phyloP scores from a whole-genome alignment of 257 asterid genomes.

The Salvia rosmarinus region DNA sequence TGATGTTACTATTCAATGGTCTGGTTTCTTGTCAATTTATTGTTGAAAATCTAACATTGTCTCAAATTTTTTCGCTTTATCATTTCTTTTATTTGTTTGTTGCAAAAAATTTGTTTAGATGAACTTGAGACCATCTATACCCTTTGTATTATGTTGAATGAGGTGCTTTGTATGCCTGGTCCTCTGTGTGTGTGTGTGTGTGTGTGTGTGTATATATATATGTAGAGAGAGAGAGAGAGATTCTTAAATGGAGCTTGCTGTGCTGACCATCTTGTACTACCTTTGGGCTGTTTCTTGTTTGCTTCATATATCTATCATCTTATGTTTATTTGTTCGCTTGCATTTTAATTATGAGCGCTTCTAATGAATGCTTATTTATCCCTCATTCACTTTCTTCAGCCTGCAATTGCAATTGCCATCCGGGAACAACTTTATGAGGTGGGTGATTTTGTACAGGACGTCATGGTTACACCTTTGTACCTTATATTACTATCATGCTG shows the following conservation, averaged over 20 bases:
- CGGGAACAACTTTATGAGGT: conserved; percentile 98
- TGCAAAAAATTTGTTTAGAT: neutral
- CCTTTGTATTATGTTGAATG: neutral
- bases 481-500: conserved; percentile 15
- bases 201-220: neutral
- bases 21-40: too few relatives aligned
- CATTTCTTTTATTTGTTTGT: neutral
- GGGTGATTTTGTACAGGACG: conserved; percentile 36
- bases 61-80: neutral
- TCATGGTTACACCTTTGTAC: conserved; percentile 5
- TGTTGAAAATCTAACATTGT: too few relatives aligned
- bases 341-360: conserved; percentile 19
- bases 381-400: conserved; percentile 57
- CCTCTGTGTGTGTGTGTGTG: too few relatives aligned
- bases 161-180: neutral
- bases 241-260: neutral
- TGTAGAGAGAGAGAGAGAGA: too few relatives aligned
- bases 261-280: neutral
- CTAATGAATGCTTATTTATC: conserved; percentile 22
- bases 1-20: too few relatives aligned
- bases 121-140: conserved; percentile 8
- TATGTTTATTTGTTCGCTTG: neutral
- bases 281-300: neutral
- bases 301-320: neutral
- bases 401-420: conserved; percentile 90